phyloP scores from a whole-genome alignment of 805 yeast species.

The Candida corydali region DNA sequence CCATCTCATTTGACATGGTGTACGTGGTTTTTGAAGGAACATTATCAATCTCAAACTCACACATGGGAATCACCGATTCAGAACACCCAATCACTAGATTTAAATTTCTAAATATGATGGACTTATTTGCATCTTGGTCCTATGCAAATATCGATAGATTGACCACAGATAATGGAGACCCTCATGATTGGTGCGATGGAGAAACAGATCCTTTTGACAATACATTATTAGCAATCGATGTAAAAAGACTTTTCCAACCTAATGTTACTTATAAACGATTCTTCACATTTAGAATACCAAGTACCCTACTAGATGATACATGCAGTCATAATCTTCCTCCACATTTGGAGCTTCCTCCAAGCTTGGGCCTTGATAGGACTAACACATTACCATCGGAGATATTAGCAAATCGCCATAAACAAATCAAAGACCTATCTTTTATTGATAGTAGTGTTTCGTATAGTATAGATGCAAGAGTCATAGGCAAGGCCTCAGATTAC shows the following conservation, averaged over 20 bases:
- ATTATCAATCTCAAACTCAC: slow-evolving; percentile 21
- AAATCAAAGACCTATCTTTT: slow-evolving; percentile 30
- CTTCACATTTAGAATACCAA: slow-evolving; percentile 40
- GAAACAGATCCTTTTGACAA: slow-evolving; percentile 40
- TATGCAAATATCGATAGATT: slow-evolving; percentile 40
- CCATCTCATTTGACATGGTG: slow-evolving; percentile 41
- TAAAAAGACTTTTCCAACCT: slow-evolving; percentile 35
- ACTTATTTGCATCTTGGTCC: slow-evolving; percentile 42
- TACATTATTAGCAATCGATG: slow-evolving; percentile 31
- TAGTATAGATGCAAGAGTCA: slow-evolving; percentile 36
- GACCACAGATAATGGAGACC: slow-evolving; percentile 36
- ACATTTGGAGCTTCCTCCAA: slow-evolving; percentile 36
- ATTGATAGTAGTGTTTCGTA: slow-evolving; percentile 32
- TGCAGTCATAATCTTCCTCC: slow-evolving; percentile 31
- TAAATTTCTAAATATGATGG: slow-evolving; percentile 41
- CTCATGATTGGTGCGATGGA: slow-evolving; percentile 44
- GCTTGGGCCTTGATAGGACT: slow-evolving; percentile 29
- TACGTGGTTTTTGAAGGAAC: slow-evolving; percentile 41
- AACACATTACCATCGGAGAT: slow-evolving; percentile 20
- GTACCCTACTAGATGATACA: slow-evolving; percentile 36
- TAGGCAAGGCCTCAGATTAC: slow-evolving; percentile 37
- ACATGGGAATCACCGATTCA: slow-evolving; percentile 17
- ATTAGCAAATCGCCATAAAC: slow-evolving; percentile 17
- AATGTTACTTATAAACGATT: slow-evolving; percentile 36
- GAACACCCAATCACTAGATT: slow-evolving; percentile 21